A percentile compares a stretch with the other conserved stretches of the same genome.
Evolutionary conservation across 2,329 filamentous ascomycete genomes (phyloP).

Genomic region (Aspergillus phoenicis): DNA sequence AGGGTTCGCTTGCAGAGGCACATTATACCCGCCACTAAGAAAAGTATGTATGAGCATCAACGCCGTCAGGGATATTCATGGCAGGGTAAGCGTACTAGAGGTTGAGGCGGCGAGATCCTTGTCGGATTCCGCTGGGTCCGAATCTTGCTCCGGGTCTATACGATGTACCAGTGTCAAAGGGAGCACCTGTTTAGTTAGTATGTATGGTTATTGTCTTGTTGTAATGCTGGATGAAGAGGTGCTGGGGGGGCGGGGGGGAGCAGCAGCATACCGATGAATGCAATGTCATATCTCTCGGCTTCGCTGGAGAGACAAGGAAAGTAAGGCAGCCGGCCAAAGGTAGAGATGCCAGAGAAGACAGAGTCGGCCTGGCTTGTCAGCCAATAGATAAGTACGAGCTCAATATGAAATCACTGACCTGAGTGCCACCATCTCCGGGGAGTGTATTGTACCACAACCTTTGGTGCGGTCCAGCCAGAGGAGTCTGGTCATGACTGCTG

Average conservation of each 20-base stretch:
- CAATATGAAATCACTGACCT: constrained; percentile 54
- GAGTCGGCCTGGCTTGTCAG: constrained; percentile 69
- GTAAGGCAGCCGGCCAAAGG: constrained; percentile 79
- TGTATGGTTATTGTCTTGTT: not conserved
- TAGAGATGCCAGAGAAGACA: constrained; percentile 85
- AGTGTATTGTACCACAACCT: constrained; percentile 80
- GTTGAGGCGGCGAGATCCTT: constrained; percentile 82
- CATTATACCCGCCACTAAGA: constrained; percentile 81
- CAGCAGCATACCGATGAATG: constrained; percentile 68
- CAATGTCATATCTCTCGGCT: constrained; percentile 77
- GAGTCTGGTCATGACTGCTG: constrained; percentile 59
- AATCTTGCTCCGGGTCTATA: constrained; percentile 84
- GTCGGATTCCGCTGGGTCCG: constrained; percentile 80
- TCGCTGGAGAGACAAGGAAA: constrained; percentile 72
- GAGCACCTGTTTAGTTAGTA: constrained; percentile 60
- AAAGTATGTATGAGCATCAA: constrained; percentile 50
- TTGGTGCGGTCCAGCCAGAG: constrained; percentile 69
- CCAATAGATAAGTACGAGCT: not conserved
- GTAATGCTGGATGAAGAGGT: too few relatives aligned
- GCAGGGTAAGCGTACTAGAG: constrained; percentile 70
- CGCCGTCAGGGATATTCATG: constrained; percentile 14
- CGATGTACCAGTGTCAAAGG: constrained; percentile 83
- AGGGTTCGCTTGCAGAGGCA: constrained; percentile 75
- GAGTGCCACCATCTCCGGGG: constrained; percentile 80
- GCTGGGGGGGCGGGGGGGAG: too few relatives aligned